Conservation (phyloP, 2,329 filamentous ascomycete genomes). For the Geosmithia flava region DNA sequence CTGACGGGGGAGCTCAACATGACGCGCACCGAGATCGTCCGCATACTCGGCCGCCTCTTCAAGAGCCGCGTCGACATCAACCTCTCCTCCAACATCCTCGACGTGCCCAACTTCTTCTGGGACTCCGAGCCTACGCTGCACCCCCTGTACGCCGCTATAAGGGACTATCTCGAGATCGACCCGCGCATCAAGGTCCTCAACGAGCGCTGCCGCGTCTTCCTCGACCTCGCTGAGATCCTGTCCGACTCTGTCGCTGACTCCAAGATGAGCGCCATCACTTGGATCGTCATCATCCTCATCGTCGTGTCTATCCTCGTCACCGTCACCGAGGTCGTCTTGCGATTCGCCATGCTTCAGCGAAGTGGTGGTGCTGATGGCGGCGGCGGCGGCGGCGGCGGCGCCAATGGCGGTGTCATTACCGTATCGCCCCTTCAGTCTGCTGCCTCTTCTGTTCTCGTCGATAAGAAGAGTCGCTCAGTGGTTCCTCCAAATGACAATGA, state of each 20-base stretch:
- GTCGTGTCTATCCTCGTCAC: constrained; percentile 84
- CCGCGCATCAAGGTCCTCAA: constrained; percentile 93
- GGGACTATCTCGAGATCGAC: constrained; percentile 96
- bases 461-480: background rate
- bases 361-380: background rate
- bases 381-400: background rate
- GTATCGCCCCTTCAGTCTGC: constrained; percentile 5
- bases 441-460: constrained; percentile 2
- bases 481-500: background rate
- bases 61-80: constrained; percentile 95
- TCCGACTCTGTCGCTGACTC: constrained; percentile 85
- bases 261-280: constrained; percentile 93
- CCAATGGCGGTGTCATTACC: background rate
- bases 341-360: constrained; percentile 59
- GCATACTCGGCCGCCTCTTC: constrained; percentile 81
- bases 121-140: constrained; percentile 91
- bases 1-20: constrained; percentile 84
- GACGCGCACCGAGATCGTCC: constrained; percentile 83
- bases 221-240: constrained; percentile 90
- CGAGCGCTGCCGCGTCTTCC: constrained; percentile 89
- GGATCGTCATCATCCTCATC: constrained; percentile 96
- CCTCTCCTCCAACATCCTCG: constrained; percentile 87
- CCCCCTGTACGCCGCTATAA: constrained; percentile 85
- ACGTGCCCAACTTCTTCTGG: constrained; percentile 98
- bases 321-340: constrained; percentile 73